phyloP scores from a whole-genome alignment of 805 yeast genomes.

The Metschnikowia vanudenii region DNA sequence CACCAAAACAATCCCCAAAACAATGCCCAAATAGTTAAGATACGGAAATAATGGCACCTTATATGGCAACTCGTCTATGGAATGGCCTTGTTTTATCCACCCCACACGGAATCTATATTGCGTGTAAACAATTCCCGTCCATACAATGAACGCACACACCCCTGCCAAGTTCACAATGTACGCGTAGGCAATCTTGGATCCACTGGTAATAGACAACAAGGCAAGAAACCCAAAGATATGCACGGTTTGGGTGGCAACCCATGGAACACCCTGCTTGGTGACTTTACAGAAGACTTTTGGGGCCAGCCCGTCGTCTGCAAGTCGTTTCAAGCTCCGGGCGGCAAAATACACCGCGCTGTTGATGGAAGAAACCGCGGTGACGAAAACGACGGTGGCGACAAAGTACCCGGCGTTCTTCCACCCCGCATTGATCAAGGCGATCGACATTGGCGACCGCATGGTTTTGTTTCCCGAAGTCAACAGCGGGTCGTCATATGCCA shows the following conservation, averaged over 20 bases:
- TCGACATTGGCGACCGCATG: conserved; percentile 16
- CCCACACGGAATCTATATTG: conserved; percentile 23
- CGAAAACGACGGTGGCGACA: conserved; percentile 13
- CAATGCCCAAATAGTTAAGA: conserved; percentile 15
- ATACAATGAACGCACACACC: conserved; percentile 23
- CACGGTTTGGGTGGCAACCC: conserved; percentile 14
- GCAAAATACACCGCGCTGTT: conserved; percentile 15
- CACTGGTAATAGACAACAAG: conserved; percentile 18
- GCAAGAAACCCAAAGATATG: conserved; percentile 23
- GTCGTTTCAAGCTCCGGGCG: conserved; percentile 9
- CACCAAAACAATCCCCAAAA: conserved; percentile 18
- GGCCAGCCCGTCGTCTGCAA: conserved; percentile 15
- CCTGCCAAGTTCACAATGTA: conserved; percentile 23
- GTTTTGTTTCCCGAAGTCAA: conserved; percentile 12
- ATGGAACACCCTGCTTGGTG: conserved; percentile 16
- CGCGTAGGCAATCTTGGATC: conserved; percentile 20
- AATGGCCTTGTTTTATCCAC: conserved; percentile 21
- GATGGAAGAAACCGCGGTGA: conserved; percentile 15
- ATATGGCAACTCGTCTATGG: conserved; percentile 17
- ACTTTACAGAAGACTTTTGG: conserved; percentile 12
- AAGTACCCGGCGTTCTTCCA: conserved; percentile 16
- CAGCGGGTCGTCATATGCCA: conserved; percentile 6
- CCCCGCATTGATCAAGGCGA: conserved; percentile 16
- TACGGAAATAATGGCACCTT: conserved; percentile 22
- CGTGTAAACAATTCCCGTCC: conserved; percentile 23